Evolutionary conservation across 306 rosid genomes (phyloP).

Genomic region (Quercus alba): DNA sequence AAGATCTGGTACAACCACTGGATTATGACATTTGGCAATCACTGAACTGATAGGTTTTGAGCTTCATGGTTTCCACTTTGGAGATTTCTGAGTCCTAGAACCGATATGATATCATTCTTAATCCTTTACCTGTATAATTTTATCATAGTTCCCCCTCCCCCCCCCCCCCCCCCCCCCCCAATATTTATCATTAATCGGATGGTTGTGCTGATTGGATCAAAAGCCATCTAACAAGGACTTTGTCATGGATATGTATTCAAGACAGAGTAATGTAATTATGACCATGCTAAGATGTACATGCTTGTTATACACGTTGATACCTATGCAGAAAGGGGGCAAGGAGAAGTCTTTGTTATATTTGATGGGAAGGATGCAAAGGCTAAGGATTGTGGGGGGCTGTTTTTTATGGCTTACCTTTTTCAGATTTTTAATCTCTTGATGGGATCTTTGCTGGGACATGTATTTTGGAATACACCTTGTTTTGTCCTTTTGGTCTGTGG

Average conservation of each 20-base stretch:
- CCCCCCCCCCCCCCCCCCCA: too few species aligned
- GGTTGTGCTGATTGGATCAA: neutral
- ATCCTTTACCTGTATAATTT: too few species aligned
- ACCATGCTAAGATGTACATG: neutral
- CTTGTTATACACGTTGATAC: neutral
- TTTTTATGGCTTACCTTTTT: neutral
- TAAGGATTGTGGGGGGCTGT: neutral
- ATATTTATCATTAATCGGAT: neutral
- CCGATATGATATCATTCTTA: neutral
- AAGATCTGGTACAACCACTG: neutral
- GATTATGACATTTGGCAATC: neutral
- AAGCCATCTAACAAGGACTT: neutral
- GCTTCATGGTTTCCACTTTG: too few species aligned
- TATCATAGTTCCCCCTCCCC: rapidly evolving
- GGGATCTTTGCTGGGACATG: neutral
- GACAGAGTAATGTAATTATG: neutral
- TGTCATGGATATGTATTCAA: neutral
- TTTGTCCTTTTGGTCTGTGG: neutral
- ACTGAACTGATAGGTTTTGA: too few species aligned
- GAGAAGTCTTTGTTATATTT: neutral
- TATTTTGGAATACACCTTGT: neutral
- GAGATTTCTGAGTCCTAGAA: neutral
- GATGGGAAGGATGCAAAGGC: neutral
- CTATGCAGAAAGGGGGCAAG: neutral
- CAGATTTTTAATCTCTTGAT: neutral